phyloP scores from a whole-genome alignment of 305 asterid genomes.

The Salvia sclarea region DNA sequence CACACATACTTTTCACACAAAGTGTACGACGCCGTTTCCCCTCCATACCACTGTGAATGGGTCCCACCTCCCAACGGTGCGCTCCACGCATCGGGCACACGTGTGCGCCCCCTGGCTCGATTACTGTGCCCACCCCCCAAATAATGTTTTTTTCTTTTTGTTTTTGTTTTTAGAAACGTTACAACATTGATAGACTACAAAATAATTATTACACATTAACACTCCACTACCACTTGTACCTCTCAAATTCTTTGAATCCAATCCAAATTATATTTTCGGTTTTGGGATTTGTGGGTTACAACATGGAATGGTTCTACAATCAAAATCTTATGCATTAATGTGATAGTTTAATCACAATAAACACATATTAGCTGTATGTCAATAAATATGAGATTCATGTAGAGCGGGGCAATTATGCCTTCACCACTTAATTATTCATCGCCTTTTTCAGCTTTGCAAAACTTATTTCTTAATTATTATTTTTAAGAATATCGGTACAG shows the following conservation, averaged over 20 bases:
- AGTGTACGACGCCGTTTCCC: slow-evolving; percentile 49
- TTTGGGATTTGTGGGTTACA: not conserved
- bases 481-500: not conserved
- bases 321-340: not conserved
- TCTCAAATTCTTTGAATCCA: not conserved
- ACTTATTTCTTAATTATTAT: not conserved
- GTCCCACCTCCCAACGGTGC: slow-evolving; percentile 7
- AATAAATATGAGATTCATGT: not conserved
- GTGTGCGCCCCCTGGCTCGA: slow-evolving; percentile 48
- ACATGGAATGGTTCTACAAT: not conserved
- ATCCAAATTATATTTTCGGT: not conserved
- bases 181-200: slow-evolving; percentile 4
- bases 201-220: not conserved
- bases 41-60: slow-evolving; percentile 20
- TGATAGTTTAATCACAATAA: not conserved
- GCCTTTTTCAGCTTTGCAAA: slow-evolving; percentile 1
- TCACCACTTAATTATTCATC: slow-evolving; percentile 2
- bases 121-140: slow-evolving; percentile 35
- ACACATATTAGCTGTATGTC: slow-evolving; percentile 34
- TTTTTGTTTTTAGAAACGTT: not conserved
- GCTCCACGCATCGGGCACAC: slow-evolving; percentile 39
- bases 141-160: not conserved
- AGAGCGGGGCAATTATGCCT: slow-evolving; percentile 7
- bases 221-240: not conserved
- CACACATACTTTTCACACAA: no score